A percentile compares a stretch with the other conserved stretches of the same genome.
Conservation (phyloP, 176 grass and related monocot species). For the Hyparrhenia diplandra region DNA sequence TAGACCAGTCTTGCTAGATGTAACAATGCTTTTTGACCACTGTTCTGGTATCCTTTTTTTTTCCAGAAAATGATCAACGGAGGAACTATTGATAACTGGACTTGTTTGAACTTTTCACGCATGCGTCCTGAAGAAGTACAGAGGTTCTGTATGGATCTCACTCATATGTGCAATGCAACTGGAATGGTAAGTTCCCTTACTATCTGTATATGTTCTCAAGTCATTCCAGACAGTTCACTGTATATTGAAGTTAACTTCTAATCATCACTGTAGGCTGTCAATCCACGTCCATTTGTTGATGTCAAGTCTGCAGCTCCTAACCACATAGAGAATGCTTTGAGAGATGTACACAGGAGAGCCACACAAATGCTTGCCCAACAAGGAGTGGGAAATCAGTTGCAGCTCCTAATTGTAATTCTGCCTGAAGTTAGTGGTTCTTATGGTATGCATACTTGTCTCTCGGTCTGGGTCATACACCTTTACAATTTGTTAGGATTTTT, state of each 20-base stretch:
- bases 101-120: no score
- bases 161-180: no score
- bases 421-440: constrained; percentile 60
- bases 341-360: constrained; percentile 33
- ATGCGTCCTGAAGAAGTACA: no score
- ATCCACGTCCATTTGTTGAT: constrained; percentile 38
- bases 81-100: no score
- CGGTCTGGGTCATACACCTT: background rate
- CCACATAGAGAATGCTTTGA: constrained; percentile 48
- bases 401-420: constrained; percentile 63
- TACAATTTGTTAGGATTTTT: background rate
- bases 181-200: background rate
- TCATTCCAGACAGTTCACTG: background rate
- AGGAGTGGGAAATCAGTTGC: constrained; percentile 6
- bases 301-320: constrained; percentile 17
- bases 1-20: background rate
- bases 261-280: constrained; percentile 41
- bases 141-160: no score
- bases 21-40: background rate
- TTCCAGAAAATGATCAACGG: constrained; percentile 18
- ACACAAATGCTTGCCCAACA: background rate
- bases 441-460: constrained; percentile 30
- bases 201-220: background rate
- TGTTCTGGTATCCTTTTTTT: background rate
- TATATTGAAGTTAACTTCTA: background rate